These are phyloP conservation scores for Alternaria triticimaculans DNA, from an alignment of 2,329 filamentous ascomycete genomes.

Conservation along the genomic window DNA sequence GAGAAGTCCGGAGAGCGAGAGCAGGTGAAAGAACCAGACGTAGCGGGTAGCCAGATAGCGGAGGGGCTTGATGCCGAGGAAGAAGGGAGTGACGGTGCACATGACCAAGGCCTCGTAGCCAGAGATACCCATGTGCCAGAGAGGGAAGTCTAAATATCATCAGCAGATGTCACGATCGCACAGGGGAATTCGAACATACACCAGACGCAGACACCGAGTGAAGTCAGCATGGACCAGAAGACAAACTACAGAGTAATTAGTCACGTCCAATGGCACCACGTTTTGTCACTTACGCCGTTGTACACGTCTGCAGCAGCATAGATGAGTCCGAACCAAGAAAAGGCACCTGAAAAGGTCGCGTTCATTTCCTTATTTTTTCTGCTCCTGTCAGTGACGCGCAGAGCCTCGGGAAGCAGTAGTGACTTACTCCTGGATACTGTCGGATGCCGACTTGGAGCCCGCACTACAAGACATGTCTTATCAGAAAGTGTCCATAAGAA, in stretches of 20 bases:
- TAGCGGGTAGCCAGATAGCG: slow-evolving; percentile 73
- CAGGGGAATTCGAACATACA: slow-evolving; percentile 65
- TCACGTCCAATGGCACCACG: background rate
- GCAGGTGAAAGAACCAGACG: slow-evolving; percentile 72
- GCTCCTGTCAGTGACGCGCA: slow-evolving; percentile 30
- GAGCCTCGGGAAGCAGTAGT: slow-evolving; percentile 8
- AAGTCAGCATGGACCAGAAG: slow-evolving; percentile 95
- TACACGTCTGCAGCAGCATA: slow-evolving; percentile 90
- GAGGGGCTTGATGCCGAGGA: slow-evolving; percentile 74
- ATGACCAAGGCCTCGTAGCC: slow-evolving; percentile 92
- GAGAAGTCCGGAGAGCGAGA: slow-evolving; percentile 78
- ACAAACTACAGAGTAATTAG: slow-evolving; percentile 68
- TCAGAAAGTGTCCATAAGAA: slow-evolving; percentile 45
- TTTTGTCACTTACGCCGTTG: slow-evolving; percentile 71
- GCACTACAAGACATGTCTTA: slow-evolving; percentile 49
- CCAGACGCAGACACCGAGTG: slow-evolving; percentile 88
- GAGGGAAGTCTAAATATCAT: slow-evolving; percentile 74
- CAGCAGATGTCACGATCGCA: slow-evolving; percentile 9
- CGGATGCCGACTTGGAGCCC: slow-evolving; percentile 54
- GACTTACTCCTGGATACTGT: slow-evolving; percentile 68
- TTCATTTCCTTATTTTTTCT: slow-evolving; percentile 79
- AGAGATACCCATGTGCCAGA: slow-evolving; percentile 99
- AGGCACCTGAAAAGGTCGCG: slow-evolving; percentile 72
- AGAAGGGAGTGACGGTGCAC: slow-evolving; percentile 78
- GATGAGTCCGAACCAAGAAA: slow-evolving; percentile 75